Evolutionary conservation across 441 rosid species (phyloP).

Genomic region (Syzygium syzygioides): DNA sequence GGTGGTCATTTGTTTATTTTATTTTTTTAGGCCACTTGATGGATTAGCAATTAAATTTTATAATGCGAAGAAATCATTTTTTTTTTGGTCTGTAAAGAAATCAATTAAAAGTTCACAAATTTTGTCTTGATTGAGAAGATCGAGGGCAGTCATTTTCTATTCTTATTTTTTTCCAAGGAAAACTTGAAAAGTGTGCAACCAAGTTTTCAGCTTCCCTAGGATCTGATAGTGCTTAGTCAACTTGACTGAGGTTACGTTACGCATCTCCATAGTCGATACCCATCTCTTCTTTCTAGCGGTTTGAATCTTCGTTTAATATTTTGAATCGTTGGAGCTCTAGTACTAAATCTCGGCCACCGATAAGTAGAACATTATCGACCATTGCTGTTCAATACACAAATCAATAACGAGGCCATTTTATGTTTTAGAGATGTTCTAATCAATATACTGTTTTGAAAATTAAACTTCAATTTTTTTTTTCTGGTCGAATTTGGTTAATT

Average conservation of each 20-base stretch:
- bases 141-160: neutral
- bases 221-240: too few relatives aligned
- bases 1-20: too few relatives aligned
- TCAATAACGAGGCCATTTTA: accelerated
- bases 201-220: neutral
- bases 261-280: too few relatives aligned
- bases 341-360: neutral
- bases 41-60: too few relatives aligned
- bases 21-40: too few relatives aligned
- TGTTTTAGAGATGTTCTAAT: neutral
- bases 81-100: too few relatives aligned
- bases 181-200: neutral
- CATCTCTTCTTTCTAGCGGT: too few relatives aligned
- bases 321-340: neutral
- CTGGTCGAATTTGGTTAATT: neutral
- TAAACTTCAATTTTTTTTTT: neutral
- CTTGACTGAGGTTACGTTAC: too few relatives aligned
- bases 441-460: neutral
- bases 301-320: too few relatives aligned
- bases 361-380: neutral
- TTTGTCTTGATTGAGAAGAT: too few relatives aligned
- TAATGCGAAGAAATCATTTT: too few relatives aligned
- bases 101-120: too few relatives aligned
- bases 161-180: neutral
- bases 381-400: neutral